Evolutionary conservation across 805 yeast genomes (phyloP).

Genomic region (Wickerhamiella australiensis): DNA sequence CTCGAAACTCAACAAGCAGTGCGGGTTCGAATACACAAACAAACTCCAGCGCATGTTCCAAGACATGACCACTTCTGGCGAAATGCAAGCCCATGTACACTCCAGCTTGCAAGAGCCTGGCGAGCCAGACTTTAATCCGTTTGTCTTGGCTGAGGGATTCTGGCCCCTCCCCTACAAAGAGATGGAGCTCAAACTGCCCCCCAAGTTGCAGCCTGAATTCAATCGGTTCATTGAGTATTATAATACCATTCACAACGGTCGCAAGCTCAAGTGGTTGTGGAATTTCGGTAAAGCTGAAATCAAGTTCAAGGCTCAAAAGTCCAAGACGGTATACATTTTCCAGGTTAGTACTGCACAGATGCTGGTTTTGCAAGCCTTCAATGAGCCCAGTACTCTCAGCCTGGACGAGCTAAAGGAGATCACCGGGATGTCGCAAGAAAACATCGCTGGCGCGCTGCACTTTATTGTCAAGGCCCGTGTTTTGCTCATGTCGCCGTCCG

Average conservation of each 20-base stretch:
- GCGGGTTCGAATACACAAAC: conserved; percentile 83
- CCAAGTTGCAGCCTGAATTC: conserved; percentile 50
- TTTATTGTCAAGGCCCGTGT: conserved; percentile 74
- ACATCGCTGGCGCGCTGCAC: conserved; percentile 60
- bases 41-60: conserved; percentile 93
- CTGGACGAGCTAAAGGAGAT: conserved; percentile 48
- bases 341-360: conserved; percentile 78
- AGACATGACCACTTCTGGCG: conserved; percentile 77
- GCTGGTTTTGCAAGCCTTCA: conserved; percentile 75
- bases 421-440: conserved; percentile 54
- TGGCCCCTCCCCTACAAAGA: conserved; percentile 60
- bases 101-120: conserved; percentile 32
- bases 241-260: conserved; percentile 64
- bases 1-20: conserved; percentile 74
- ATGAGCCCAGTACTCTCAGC: conserved; percentile 50
- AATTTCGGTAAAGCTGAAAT: conserved; percentile 84
- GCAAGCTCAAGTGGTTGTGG: conserved; percentile 94
- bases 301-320: conserved; percentile 71
- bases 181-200: conserved; percentile 50
- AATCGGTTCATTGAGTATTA: conserved; percentile 59
- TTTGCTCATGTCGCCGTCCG: conserved; percentile 53
- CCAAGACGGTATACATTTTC: conserved; percentile 44
- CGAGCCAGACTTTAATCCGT: conserved; percentile 51
- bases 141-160: conserved; percentile 74
- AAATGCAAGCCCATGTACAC: conserved; percentile 49